Conservation (phyloP, 208 protist genomes). For the Entamoeba histolytica region DNA sequence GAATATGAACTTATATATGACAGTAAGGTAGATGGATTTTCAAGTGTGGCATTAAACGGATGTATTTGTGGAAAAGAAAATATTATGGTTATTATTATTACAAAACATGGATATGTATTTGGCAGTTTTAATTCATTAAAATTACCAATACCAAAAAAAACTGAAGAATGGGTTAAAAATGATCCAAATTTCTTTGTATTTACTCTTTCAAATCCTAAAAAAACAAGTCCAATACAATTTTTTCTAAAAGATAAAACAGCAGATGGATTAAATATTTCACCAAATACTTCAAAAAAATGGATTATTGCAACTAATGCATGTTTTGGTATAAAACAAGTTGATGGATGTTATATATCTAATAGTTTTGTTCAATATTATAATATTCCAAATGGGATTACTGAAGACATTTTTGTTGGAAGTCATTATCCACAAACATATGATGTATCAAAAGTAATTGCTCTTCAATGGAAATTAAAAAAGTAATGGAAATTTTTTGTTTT, state of each 20-base stretch:
- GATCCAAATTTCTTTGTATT: background rate
- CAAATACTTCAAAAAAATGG: background rate
- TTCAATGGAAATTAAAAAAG: background rate
- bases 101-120: background rate
- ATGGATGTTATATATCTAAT: background rate
- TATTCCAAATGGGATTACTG: background rate
- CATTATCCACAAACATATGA: background rate
- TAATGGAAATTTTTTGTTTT: too few species aligned
- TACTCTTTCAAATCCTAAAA: background rate
- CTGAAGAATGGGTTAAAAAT: background rate
- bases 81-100: background rate
- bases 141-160: background rate
- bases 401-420: background rate
- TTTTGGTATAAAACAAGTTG: background rate
- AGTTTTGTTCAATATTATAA: background rate
- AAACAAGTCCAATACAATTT: background rate
- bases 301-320: background rate
- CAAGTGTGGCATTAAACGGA: background rate
- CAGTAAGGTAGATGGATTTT: background rate
- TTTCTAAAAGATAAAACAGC: background rate
- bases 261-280: background rate
- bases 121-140: too few species aligned
- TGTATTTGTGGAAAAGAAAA: background rate
- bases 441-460: background rate
- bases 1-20: background rate